Conservation (phyloP, 2,329 filamentous ascomycete species). For the Eutypella sp. region DNA sequence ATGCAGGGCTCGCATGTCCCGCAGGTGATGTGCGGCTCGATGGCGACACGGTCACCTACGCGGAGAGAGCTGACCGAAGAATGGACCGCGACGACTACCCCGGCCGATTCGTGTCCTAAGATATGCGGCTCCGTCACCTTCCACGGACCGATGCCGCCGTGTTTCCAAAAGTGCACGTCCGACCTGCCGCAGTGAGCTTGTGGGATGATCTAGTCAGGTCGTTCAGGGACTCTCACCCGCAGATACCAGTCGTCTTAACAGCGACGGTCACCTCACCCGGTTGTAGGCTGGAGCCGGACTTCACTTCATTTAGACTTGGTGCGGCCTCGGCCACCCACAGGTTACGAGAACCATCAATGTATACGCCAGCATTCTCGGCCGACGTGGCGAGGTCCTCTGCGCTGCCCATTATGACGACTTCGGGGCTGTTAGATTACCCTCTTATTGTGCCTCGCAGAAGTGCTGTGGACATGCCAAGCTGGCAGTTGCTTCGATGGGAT, state of each 20-base stretch:
- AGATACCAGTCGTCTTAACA: slow-evolving; percentile 92
- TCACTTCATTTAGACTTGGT: slow-evolving; percentile 70
- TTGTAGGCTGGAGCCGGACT: slow-evolving; percentile 63
- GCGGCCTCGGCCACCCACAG: slow-evolving; percentile 80
- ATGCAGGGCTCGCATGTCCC: neutral
- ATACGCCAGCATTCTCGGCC: slow-evolving; percentile 77
- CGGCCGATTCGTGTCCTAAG: neutral
- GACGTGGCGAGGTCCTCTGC: neutral
- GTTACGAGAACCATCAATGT: slow-evolving; percentile 88
- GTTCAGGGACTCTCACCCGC: slow-evolving; percentile 56
- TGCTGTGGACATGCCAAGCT: neutral
- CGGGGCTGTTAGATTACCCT: too few relatives aligned
- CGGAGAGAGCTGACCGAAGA: slow-evolving; percentile 34
- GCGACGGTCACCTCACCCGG: slow-evolving; percentile 82
- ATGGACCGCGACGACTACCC: slow-evolving; percentile 27
- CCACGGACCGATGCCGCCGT: slow-evolving; percentile 28
- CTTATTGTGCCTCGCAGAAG: too few relatives aligned
- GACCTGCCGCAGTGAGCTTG: slow-evolving; percentile 36
- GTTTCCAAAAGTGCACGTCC: slow-evolving; percentile 33
- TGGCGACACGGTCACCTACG: neutral
- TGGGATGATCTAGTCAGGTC: slow-evolving; percentile 1
- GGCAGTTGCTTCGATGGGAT: neutral
- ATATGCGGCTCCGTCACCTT: slow-evolving; percentile 19
- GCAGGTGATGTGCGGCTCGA: neutral
- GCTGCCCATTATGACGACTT: neutral